Evolutionary conservation across 495 filamentous ascomycete species (phyloP).

Genomic region (Penicillium canariense): DNA sequence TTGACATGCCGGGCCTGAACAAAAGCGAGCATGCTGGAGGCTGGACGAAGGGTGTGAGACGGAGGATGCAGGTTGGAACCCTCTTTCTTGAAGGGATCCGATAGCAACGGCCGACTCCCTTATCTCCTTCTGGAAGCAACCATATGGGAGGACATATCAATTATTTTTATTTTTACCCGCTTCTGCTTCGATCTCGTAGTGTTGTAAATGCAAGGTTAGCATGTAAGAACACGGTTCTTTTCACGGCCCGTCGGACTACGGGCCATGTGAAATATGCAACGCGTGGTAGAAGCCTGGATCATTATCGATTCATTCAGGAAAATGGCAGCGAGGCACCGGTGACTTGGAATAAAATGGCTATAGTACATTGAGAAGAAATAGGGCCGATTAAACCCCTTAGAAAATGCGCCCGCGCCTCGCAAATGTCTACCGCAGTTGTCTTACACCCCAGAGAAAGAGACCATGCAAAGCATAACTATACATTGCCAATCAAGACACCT

Average conservation of each 20-base stretch:
- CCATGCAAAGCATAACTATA: constrained; percentile 27
- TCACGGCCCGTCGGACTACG: too few relatives aligned
- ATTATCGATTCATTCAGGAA: not conserved
- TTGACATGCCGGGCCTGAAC: not conserved
- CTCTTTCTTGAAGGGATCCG: not conserved
- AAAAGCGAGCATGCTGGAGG: not conserved
- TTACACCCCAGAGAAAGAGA: constrained; percentile 26
- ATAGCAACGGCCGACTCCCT: not conserved
- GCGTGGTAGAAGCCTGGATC: too few relatives aligned
- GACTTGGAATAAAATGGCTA: constrained; percentile 33
- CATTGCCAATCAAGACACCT: constrained; percentile 21
- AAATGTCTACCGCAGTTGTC: constrained; percentile 32
- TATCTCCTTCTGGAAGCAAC: not conserved
- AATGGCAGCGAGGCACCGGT: constrained; percentile 28
- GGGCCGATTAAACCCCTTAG: constrained; percentile 31
- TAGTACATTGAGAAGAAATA: constrained; percentile 40
- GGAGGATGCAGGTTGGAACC: not conserved
- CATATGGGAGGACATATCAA: not conserved
- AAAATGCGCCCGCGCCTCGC: constrained; percentile 40
- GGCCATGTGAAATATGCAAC: too few relatives aligned
- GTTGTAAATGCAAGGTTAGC: too few relatives aligned
- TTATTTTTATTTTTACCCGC: not conserved
- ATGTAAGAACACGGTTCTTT: too few relatives aligned
- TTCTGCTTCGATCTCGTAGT: not conserved
- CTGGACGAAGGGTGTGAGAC: not conserved